phyloP scores from a whole-genome alignment of 2,329 filamentous ascomycete genomes.

The Ceratocystis diversiconidia region DNA sequence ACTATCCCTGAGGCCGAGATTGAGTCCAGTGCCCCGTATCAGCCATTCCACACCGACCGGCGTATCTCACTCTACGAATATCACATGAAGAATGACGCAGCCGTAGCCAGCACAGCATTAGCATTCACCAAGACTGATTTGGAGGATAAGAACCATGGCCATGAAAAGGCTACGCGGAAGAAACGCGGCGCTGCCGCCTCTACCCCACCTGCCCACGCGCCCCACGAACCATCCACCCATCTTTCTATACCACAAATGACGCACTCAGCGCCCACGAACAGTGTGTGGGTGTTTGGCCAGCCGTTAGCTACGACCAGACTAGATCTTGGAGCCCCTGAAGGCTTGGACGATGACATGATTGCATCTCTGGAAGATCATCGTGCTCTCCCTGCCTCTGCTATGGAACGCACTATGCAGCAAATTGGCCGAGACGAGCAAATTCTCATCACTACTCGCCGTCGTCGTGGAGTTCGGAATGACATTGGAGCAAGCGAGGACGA shows the following conservation, averaged over 20 bases:
- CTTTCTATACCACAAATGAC: neutral
- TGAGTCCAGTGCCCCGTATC: conserved; percentile 88
- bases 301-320: conserved; percentile 36
- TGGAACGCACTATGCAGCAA: conserved; percentile 47
- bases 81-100: neutral
- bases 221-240: neutral
- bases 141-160: conserved; percentile 31
- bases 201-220: too few relatives aligned
- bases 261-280: neutral
- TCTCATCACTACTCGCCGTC: conserved; percentile 64
- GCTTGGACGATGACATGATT: conserved; percentile 40
- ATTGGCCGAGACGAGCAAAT: conserved; percentile 57
- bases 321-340: conserved; percentile 34
- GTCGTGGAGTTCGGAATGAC: conserved; percentile 38
- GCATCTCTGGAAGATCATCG: conserved; percentile 40
- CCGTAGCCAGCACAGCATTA: neutral
- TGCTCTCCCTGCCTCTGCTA: conserved; percentile 47
- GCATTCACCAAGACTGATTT: conserved; percentile 26
- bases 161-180: conserved; percentile 25
- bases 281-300: conserved; percentile 47
- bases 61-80: conserved; percentile 68
- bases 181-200: conserved; percentile 13
- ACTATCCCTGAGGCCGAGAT: conserved; percentile 70
- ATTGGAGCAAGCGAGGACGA: conserved; percentile 33
- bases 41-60: conserved; percentile 86